Evolutionary conservation across 2,329 filamentous ascomycete genomes (phyloP).

Genomic region (Alternaria rosae): DNA sequence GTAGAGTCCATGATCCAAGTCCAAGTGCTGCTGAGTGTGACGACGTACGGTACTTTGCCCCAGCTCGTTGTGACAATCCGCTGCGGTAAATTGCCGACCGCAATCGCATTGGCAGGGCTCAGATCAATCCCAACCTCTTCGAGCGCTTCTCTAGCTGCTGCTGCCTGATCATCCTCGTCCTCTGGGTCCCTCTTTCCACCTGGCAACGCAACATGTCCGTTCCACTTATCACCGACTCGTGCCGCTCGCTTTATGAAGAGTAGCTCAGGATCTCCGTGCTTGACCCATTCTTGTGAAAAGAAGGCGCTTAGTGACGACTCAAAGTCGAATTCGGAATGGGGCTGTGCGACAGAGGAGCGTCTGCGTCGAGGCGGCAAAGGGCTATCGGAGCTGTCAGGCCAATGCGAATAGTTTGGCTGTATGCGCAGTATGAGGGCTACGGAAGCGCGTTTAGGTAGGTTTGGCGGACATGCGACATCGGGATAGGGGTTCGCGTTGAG

Average conservation of each 20-base stretch:
- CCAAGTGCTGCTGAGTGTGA: not conserved
- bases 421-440: constrained; percentile 71
- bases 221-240: constrained; percentile 72
- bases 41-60: constrained; percentile 67
- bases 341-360: constrained; percentile 32
- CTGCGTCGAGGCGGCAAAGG: constrained; percentile 30
- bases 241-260: constrained; percentile 75
- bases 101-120: constrained; percentile 54
- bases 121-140: constrained; percentile 74
- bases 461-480: constrained; percentile 57
- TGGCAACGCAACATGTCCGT: constrained; percentile 71
- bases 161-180: constrained; percentile 68
- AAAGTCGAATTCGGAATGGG: constrained; percentile 39
- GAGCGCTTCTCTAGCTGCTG: constrained; percentile 68
- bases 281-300: constrained; percentile 71
- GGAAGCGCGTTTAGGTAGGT: constrained; percentile 67
- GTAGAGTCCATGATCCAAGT: not conserved
- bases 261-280: constrained; percentile 71
- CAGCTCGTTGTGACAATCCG: constrained; percentile 71
- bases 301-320: constrained; percentile 62
- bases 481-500: constrained; percentile 58
- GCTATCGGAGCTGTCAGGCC: constrained; percentile 51
- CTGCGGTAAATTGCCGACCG: constrained; percentile 70
- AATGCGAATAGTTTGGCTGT: constrained; percentile 64
- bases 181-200: constrained; percentile 72